phyloP scores from a whole-genome alignment of 2,329 filamentous ascomycete genomes.

The Hymenoscyphus salicellus region DNA sequence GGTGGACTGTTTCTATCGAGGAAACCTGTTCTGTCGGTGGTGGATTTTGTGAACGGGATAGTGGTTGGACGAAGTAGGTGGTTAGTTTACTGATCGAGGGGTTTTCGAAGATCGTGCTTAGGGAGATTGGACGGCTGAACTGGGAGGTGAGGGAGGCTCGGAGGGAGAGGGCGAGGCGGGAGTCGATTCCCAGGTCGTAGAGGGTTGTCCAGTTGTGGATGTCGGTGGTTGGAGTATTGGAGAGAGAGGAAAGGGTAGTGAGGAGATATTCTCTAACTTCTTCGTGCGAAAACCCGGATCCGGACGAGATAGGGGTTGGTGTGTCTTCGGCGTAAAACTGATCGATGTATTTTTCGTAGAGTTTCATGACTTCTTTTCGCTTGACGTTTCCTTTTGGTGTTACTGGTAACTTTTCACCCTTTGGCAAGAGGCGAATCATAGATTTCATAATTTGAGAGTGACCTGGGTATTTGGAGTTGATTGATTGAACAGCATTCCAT shows the following conservation, averaged over 20 bases:
- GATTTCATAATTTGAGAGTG: slow-evolving; percentile 29
- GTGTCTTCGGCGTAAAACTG: slow-evolving; percentile 21
- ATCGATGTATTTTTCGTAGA: slow-evolving; percentile 29
- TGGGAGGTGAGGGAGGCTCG: slow-evolving; percentile 26
- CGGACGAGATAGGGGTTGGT: not conserved
- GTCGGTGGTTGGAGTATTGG: slow-evolving; percentile 15
- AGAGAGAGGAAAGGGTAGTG: slow-evolving; percentile 20
- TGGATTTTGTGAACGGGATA: slow-evolving; percentile 7
- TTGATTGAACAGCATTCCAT: slow-evolving; percentile 25
- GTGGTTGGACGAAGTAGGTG: slow-evolving; percentile 13
- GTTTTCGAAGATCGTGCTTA: slow-evolving; percentile 34
- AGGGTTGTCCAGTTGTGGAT: slow-evolving; percentile 30
- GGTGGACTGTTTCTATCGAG: slow-evolving; percentile 21
- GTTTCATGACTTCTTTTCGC: slow-evolving; percentile 32
- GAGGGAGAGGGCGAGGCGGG: slow-evolving; percentile 29
- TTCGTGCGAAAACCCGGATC: slow-evolving; percentile 6
- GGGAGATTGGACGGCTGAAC: slow-evolving; percentile 28
- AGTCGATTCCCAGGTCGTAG: slow-evolving; percentile 31
- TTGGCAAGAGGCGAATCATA: slow-evolving; percentile 32
- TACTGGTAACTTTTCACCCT: slow-evolving; percentile 29
- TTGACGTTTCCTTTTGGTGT: slow-evolving; percentile 37
- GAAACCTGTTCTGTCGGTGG: not conserved
- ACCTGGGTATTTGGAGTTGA: slow-evolving; percentile 26
- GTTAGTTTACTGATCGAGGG: slow-evolving; percentile 28
- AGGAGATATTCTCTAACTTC: slow-evolving; percentile 25